Percentiles rank a stretch among this genome's conserved stretches.
Conservation (phyloP, 2,329 filamentous ascomycete genomes). For the Pseudocercospora crystallina region DNA sequence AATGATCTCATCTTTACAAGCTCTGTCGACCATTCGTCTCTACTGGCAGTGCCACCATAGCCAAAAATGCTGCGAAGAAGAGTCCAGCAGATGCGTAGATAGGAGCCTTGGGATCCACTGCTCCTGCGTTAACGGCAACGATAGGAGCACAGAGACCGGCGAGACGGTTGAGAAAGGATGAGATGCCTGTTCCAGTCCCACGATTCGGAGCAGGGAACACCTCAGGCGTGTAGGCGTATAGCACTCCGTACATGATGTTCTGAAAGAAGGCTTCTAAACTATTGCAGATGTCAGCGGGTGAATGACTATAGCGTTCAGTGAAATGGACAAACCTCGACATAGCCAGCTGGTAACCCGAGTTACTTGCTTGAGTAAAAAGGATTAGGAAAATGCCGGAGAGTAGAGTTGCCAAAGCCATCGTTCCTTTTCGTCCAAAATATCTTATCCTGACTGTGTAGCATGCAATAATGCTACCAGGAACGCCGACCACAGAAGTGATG, state of each 20-base stretch:
- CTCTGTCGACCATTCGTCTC: slow-evolving; percentile 46
- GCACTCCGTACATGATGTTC: slow-evolving; percentile 69
- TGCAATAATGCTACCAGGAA: slow-evolving; percentile 74
- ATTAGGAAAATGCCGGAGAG: slow-evolving; percentile 69
- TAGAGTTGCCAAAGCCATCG: slow-evolving; percentile 66
- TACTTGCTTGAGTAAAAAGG: slow-evolving; percentile 60
- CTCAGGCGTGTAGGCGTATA: slow-evolving; percentile 76
- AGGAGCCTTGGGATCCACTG: slow-evolving; percentile 40
- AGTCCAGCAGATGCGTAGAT: slow-evolving; percentile 46
- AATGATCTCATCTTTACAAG: slow-evolving; percentile 31
- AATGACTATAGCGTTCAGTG: no score
- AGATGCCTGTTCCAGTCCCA: slow-evolving; percentile 70
- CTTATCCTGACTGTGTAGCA: slow-evolving; percentile 71
- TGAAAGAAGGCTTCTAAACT: slow-evolving; percentile 68
- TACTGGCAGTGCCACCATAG: slow-evolving; percentile 44
- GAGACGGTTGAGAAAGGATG: slow-evolving; percentile 68
- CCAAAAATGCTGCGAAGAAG: slow-evolving; percentile 45
- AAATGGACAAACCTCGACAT: slow-evolving; percentile 9
- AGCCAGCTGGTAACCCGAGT: slow-evolving; percentile 57
- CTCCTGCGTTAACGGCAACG: slow-evolving; percentile 53
- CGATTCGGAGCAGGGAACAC: slow-evolving; percentile 72
- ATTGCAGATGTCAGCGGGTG: slow-evolving; percentile 40
- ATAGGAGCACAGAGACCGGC: slow-evolving; percentile 68
- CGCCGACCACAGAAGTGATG: slow-evolving; percentile 73
- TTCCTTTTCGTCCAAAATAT: slow-evolving; percentile 70